Evolutionary conservation across 495 filamentous ascomycete species (phyloP).

Genomic region (Aspergillus mulundensis): DNA sequence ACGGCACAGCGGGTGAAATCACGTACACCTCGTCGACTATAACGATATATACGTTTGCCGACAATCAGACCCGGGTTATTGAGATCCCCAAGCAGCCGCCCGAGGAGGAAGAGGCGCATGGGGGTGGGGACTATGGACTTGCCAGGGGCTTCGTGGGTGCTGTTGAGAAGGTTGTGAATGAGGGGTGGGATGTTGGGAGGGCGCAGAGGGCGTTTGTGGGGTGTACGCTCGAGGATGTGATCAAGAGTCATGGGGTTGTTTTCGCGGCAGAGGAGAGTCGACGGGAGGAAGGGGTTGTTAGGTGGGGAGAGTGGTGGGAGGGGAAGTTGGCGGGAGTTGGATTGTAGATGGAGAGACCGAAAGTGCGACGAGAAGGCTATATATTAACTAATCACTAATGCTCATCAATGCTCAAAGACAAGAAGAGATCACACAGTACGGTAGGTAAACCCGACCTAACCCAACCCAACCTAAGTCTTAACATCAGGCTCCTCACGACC

Average conservation of each 20-base stretch:
- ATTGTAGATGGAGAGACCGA: not conserved
- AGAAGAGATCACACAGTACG: not conserved
- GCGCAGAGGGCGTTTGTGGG: constrained; percentile 76
- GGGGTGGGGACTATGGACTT: constrained; percentile 84
- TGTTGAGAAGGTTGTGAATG: constrained; percentile 72
- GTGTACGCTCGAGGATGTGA: constrained; percentile 76
- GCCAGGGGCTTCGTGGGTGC: constrained; percentile 75
- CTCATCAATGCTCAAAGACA: not conserved
- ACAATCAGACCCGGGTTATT: constrained; percentile 18
- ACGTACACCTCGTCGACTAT: constrained; percentile 57
- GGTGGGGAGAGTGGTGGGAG: constrained; percentile 81
- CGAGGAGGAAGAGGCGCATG: constrained; percentile 53
- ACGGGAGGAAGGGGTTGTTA: constrained; percentile 59
- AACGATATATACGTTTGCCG: constrained; percentile 39
- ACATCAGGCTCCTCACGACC: constrained; percentile 91
- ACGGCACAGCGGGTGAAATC: constrained; percentile 83
- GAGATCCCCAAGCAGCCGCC: constrained; percentile 34
- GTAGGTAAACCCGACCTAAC: constrained; percentile 16
- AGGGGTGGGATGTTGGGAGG: constrained; percentile 58
- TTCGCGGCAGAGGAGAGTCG: constrained; percentile 93
- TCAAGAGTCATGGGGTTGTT: constrained; percentile 87
- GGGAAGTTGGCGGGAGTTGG: constrained; percentile 28
- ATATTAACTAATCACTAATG: not conserved
- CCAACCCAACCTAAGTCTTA: too few species aligned
- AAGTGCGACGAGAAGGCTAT: not conserved